These are phyloP conservation scores for Pseudocercospora ulei DNA, from an alignment of 2,329 filamentous ascomycete genomes.

Conservation along the genomic window DNA sequence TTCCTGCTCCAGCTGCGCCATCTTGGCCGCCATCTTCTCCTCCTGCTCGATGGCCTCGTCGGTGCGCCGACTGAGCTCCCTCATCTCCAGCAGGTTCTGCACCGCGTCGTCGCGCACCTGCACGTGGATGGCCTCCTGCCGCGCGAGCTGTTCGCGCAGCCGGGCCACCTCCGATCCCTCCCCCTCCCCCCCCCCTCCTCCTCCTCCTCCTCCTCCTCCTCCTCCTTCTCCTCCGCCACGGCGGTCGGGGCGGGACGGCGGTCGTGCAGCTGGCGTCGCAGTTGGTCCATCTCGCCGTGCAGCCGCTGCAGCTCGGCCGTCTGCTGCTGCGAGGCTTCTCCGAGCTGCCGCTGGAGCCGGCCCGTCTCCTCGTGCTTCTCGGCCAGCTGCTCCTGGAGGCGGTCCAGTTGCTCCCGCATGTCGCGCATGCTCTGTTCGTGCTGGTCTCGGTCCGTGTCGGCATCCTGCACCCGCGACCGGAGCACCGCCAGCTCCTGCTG, in stretches of 20 bases:
- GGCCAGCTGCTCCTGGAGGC: constrained; percentile 29
- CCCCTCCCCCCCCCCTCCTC: no score
- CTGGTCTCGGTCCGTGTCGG: constrained; percentile 22
- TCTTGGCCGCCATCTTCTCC: constrained; percentile 62
- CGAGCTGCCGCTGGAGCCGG: constrained; percentile 35
- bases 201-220: no score
- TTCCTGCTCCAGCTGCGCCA: constrained; percentile 69
- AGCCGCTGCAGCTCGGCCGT: constrained; percentile 33
- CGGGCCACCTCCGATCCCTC: no score
- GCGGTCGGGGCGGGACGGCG: constrained; percentile 36
- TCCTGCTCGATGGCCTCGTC: constrained; percentile 71
- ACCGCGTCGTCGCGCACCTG: constrained; percentile 78
- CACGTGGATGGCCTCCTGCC: constrained; percentile 75
- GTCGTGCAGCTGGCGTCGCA: constrained; percentile 16
- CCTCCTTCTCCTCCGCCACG: constrained; percentile 56
- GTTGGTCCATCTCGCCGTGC: constrained; percentile 19
- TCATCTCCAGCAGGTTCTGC: constrained; percentile 81
- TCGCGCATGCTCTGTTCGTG: constrained; percentile 24
- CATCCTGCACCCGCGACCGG: constrained; percentile 39
- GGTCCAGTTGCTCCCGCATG: constrained; percentile 20
- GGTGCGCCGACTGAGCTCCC: constrained; percentile 69
- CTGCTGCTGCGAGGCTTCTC: constrained; percentile 33
- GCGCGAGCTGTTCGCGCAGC: constrained; percentile 55
- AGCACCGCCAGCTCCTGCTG: constrained; percentile 68
- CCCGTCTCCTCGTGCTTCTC: constrained; percentile 48